Conservation (phyloP, 257 asterid genomes). For the Solanum corneliomulleri region DNA sequence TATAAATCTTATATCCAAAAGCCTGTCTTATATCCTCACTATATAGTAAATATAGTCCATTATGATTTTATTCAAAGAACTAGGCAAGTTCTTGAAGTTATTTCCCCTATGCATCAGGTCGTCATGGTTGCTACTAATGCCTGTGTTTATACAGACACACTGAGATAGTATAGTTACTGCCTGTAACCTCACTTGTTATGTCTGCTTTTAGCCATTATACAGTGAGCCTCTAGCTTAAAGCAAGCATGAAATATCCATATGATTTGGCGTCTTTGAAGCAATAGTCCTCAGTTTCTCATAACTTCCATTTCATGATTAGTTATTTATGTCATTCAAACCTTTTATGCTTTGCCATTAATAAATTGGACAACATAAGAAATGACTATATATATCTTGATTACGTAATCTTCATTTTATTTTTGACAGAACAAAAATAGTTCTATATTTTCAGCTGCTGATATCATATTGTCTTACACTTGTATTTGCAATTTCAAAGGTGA, state of each 20-base stretch:
- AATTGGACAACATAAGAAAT: background rate
- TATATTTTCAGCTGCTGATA: background rate
- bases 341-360: background rate
- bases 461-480: background rate
- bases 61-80: background rate
- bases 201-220: background rate
- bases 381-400: background rate
- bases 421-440: background rate
- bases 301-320: background rate
- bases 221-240: background rate
- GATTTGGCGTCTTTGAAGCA: background rate
- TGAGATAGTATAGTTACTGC: background rate
- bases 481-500: constrained; percentile 36
- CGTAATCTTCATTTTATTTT: background rate
- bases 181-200: background rate
- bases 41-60: background rate
- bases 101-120: background rate
- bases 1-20: background rate
- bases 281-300: background rate
- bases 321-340: background rate
- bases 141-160: background rate
- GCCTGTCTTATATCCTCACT: background rate
- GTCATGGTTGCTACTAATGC: background rate
- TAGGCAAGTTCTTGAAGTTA: background rate
- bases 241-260: background rate